These are phyloP conservation scores for Chlorella sp. DNA, from an alignment of 139 green algal species.

Conservation along the genomic window DNA sequence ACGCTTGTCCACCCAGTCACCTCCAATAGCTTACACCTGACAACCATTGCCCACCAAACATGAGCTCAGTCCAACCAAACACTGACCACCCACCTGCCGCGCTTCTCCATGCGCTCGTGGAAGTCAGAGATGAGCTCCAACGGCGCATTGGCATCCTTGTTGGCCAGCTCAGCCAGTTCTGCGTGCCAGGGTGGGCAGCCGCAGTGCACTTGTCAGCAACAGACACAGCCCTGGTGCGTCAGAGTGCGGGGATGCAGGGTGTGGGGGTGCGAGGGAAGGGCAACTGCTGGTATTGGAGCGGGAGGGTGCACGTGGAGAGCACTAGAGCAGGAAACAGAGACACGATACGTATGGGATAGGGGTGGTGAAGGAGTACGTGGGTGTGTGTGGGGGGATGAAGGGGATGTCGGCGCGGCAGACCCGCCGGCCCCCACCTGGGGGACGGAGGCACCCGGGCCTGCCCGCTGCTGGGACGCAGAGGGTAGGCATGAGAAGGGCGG, in stretches of 20 bases:
- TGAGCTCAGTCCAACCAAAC: background rate
- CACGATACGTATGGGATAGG: too few relatives aligned
- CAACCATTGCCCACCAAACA: too few relatives aligned
- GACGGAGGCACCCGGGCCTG: background rate
- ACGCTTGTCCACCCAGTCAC: too few relatives aligned
- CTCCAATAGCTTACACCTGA: too few relatives aligned
- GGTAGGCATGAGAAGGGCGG: background rate
- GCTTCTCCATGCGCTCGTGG: constrained; percentile 34
- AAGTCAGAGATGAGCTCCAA: constrained; percentile 37
- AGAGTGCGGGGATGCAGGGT: background rate
- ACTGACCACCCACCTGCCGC: constrained; percentile 11
- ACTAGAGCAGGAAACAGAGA: background rate
- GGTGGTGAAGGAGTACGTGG: background rate
- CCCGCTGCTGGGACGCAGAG: background rate
- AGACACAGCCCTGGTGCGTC: background rate
- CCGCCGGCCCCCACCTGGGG: background rate
- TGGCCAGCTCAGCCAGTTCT: constrained; percentile 9
- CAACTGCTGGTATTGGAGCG: background rate
- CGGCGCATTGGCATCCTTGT: background rate
- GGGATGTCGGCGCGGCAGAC: background rate
- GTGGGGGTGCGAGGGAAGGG: background rate
- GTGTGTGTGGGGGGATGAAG: too few relatives aligned
- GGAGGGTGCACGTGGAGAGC: too few relatives aligned
- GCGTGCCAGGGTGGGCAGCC: background rate
- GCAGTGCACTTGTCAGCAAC: background rate